phyloP scores from a whole-genome alignment of 2,329 filamentous ascomycete species.

The Fusarium denticulatum region DNA sequence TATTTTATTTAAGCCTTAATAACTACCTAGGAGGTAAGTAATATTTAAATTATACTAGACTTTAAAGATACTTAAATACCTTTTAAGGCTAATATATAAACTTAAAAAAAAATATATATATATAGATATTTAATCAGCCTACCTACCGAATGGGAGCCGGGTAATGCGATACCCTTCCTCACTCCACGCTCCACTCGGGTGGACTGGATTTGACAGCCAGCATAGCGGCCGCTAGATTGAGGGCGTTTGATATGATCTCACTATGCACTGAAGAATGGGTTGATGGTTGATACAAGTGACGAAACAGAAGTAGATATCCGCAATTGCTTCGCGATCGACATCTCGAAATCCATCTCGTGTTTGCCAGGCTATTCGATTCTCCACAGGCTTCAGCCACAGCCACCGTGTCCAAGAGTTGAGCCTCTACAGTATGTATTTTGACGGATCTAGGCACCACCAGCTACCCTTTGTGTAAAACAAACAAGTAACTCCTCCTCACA shows the following conservation, averaged over 20 bases:
- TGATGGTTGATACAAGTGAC: neutral
- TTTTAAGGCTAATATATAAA: too few species aligned
- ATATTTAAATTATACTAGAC: too few species aligned
- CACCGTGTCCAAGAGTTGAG: neutral
- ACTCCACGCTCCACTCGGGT: slow-evolving; percentile 38
- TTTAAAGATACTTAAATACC: too few species aligned
- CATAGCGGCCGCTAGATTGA: slow-evolving; percentile 43
- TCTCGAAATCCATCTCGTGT: neutral
- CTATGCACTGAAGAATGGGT: neutral
- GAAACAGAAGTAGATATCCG: neutral
- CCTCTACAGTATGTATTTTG: neutral
- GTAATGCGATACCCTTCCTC: slow-evolving; percentile 13
- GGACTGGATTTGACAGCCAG: slow-evolving; percentile 35
- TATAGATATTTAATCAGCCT: neutral
- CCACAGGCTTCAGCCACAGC: neutral
- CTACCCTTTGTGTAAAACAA: neutral
- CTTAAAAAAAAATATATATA: too few species aligned
- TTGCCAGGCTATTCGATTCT: neutral
- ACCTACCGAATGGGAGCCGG: neutral
- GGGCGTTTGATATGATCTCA: slow-evolving; percentile 29
- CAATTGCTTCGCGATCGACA: neutral
- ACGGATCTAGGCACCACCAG: neutral
- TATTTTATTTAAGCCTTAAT: too few species aligned
- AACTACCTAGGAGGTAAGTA: too few species aligned
- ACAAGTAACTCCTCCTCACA: neutral